Evolutionary conservation across 768 basidiomycete species (phyloP).

Genomic region (Termitomyces sp.): DNA sequence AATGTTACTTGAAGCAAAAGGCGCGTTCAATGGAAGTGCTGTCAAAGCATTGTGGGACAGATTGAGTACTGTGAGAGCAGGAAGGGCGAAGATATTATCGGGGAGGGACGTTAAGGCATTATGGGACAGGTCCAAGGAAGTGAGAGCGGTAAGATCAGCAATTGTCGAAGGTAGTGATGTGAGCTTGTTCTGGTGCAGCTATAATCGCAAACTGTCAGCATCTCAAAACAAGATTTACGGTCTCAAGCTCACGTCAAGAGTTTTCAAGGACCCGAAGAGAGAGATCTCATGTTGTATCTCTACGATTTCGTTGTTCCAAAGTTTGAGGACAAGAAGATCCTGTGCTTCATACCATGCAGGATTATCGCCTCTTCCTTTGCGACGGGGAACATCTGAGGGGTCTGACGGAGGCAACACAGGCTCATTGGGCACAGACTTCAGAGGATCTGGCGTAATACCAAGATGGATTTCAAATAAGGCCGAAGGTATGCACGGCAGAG

Average conservation of each 20-base stretch:
- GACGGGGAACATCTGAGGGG: constrained; percentile 30
- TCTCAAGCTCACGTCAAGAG: constrained; percentile 61
- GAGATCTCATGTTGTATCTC: constrained; percentile 83
- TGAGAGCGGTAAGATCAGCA: constrained; percentile 63
- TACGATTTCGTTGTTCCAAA: constrained; percentile 75
- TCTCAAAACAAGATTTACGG: neutral
- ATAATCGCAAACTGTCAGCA: neutral
- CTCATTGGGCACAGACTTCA: constrained; percentile 63
- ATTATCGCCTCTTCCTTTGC: constrained; percentile 37
- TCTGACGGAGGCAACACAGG: constrained; percentile 44
- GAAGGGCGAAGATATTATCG: constrained; percentile 61
- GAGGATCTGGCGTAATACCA: constrained; percentile 65
- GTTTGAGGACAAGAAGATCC: constrained; percentile 72
- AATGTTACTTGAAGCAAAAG: constrained; percentile 38
- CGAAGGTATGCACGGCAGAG: constrained; percentile 69
- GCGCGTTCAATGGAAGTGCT: constrained; percentile 57
- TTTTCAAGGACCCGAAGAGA: constrained; percentile 79
- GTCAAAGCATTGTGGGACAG: constrained; percentile 67
- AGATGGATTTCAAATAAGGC: constrained; percentile 80
- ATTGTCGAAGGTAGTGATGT: constrained; percentile 59
- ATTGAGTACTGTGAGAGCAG: constrained; percentile 62
- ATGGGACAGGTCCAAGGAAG: constrained; percentile 69
- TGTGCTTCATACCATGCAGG: constrained; percentile 82
- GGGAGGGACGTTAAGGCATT: constrained; percentile 67
- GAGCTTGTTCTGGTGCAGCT: constrained; percentile 79